phyloP scores from a whole-genome alignment of 2,329 filamentous ascomycete species.

The Ascochyta clinopodiicola region DNA sequence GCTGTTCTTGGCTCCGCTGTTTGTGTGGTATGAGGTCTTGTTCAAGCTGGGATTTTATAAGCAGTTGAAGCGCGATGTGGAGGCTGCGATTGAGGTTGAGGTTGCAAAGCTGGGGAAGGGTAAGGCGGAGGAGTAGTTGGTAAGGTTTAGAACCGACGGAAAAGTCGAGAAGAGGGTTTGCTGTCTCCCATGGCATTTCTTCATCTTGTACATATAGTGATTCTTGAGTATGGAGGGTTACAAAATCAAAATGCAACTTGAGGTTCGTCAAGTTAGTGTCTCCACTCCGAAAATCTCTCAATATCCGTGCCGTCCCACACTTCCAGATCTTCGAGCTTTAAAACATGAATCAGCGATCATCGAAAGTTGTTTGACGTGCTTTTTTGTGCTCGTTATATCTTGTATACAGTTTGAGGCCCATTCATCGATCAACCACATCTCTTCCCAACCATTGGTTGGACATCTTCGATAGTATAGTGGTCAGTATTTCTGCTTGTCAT shows the following conservation, averaged over 20 bases:
- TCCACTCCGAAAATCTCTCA: neutral
- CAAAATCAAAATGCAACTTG: neutral
- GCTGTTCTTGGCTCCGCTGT: conserved; percentile 89
- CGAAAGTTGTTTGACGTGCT: no score
- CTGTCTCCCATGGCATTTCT: no score
- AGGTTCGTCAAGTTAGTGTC: neutral
- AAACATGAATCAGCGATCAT: neutral
- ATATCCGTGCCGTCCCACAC: neutral
- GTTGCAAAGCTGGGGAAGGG: conserved; percentile 55
- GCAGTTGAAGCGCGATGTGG: conserved; percentile 55
- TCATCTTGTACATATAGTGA: neutral
- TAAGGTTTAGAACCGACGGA: neutral
- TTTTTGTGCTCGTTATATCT: neutral
- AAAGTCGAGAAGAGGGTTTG: no score
- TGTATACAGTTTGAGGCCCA: rapidly evolving
- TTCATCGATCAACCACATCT: conserved; percentile 5
- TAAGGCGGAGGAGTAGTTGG: conserved; percentile 22
- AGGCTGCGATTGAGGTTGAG: conserved; percentile 51
- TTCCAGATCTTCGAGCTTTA: neutral
- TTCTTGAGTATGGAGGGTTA: neutral
- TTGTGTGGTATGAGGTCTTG: conserved; percentile 93
- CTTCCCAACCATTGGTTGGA: conserved; percentile 9
- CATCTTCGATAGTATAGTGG: conserved; percentile 21
- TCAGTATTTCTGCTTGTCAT: conserved; percentile 18
- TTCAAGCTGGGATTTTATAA: conserved; percentile 86